Percentiles rank a stretch among this genome's conserved stretches.
phyloP scores from a whole-genome alignment of 2,329 filamentous ascomycete genomes.

The Paecilomyces sp. region DNA sequence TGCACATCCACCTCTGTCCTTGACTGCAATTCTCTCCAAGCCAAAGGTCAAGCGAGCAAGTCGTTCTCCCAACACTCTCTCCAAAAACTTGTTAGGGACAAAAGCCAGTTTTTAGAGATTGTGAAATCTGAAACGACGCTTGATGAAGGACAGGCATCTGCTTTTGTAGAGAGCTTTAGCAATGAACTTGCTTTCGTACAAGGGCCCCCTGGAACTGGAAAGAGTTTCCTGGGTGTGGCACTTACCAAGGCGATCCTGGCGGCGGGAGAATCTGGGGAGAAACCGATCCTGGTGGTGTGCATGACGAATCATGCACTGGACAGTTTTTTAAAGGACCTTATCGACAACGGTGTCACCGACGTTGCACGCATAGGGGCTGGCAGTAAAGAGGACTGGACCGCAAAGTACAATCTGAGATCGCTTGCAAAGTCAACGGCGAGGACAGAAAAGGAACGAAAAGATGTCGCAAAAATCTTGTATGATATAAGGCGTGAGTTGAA shows the following conservation, averaged over 20 bases:
- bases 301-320: slow-evolving; percentile 27
- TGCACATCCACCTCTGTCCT: background rate
- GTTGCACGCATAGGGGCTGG: slow-evolving; percentile 19
- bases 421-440: slow-evolving; percentile 5
- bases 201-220: slow-evolving; percentile 22
- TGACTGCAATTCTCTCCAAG: background rate
- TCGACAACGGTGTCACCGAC: slow-evolving; percentile 15
- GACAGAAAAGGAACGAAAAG: slow-evolving; percentile 3
- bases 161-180: slow-evolving; percentile 13
- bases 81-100: slow-evolving; percentile 1
- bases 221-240: slow-evolving; percentile 14
- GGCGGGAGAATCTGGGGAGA: slow-evolving; percentile 9
- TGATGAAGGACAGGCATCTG: slow-evolving; percentile 14
- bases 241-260: slow-evolving; percentile 16
- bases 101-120: slow-evolving; percentile 3
- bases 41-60: background rate
- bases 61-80: background rate
- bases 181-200: slow-evolving; percentile 17
- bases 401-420: slow-evolving; percentile 9
- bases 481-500: slow-evolving; percentile 2
- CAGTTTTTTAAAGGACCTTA: slow-evolving; percentile 18
- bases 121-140: slow-evolving; percentile 11
- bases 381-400: slow-evolving; percentile 18
- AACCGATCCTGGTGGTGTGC: slow-evolving; percentile 23
- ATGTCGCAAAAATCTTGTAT: background rate